These are phyloP conservation scores for Globisporangium splendens DNA, from an alignment of 352 stramenopile genomes.

Conservation along the genomic window DNA sequence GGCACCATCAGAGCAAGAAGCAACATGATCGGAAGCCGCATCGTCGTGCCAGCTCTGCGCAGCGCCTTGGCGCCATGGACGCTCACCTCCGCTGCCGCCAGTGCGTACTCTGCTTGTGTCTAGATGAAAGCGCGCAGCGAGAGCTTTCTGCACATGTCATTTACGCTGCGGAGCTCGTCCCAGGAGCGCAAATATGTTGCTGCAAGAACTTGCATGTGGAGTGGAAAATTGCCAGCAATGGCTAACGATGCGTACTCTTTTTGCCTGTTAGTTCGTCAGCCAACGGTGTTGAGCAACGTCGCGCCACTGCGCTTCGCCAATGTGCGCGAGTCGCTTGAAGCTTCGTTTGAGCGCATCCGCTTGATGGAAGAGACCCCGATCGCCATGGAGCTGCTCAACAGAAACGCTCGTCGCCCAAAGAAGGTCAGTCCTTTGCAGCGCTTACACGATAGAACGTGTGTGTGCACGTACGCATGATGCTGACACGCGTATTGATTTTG, in stretches of 20 bases:
- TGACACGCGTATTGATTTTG: too few species aligned
- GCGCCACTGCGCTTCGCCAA: constrained; percentile 7
- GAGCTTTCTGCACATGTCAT: background rate
- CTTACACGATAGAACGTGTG: too few species aligned
- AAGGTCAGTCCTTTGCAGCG: constrained; percentile 44
- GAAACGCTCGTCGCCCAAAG: constrained; percentile 79
- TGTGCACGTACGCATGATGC: background rate
- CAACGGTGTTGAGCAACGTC: constrained; percentile 8
- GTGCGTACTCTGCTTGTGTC: background rate
- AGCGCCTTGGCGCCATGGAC: constrained; percentile 26
- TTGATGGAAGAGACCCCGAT: constrained; percentile 46
- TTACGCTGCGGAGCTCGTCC: background rate
- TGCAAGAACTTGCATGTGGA: background rate
- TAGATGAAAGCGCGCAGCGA: background rate
- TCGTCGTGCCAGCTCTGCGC: constrained; percentile 27
- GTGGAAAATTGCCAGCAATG: background rate
- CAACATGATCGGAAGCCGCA: constrained; percentile 17
- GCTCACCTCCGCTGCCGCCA: constrained; percentile 22
- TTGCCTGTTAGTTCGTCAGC: constrained; percentile 7
- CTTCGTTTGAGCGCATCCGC: constrained; percentile 38
- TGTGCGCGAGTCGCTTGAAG: constrained; percentile 16
- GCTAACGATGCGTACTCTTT: constrained; percentile 1
- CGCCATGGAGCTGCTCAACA: constrained; percentile 77
- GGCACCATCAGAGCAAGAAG: constrained; percentile 6
- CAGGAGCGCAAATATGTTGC: background rate